Percentiles rank a stretch among this genome's conserved stretches.
These are phyloP conservation scores for Pinus albicaulis DNA, from an alignment of 75 land plant species.

Conservation along the genomic window DNA sequence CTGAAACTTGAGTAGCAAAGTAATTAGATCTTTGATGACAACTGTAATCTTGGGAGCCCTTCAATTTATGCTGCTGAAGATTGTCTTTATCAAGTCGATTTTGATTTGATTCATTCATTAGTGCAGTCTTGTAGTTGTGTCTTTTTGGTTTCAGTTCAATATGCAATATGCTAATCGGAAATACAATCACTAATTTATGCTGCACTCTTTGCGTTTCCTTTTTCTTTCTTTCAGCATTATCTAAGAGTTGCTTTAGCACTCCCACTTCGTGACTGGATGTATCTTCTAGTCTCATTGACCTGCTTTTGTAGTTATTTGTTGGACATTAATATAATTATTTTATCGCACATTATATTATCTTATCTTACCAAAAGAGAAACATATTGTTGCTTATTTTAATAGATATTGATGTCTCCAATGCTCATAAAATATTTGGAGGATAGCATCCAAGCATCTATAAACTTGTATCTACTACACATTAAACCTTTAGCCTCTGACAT, in stretches of 20 bases:
- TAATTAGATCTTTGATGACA: background rate
- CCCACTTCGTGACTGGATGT: no score
- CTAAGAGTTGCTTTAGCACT: no score
- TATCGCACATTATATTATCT: no score
- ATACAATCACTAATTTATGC: background rate
- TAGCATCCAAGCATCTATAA: background rate
- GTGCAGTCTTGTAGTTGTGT: background rate
- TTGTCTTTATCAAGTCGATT: background rate
- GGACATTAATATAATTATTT: no score
- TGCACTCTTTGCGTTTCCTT: no score
- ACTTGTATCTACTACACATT: background rate
- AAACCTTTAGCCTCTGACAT: background rate
- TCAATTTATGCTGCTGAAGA: background rate
- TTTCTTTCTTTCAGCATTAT: no score
- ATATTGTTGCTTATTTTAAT: background rate
- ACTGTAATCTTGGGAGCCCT: no score
- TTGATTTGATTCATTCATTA: background rate
- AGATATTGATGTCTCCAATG: background rate
- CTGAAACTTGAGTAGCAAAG: background rate
- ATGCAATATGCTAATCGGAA: background rate
- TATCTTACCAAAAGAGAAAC: no score
- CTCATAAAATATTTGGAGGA: background rate
- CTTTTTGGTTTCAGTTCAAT: background rate
- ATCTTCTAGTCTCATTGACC: no score
- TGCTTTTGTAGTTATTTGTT: no score